Evolutionary conservation across 768 basidiomycete genomes (phyloP), one percentile per base, ranked within the genome.

Genomic region (Leccinum aurantiacum): DNA sequence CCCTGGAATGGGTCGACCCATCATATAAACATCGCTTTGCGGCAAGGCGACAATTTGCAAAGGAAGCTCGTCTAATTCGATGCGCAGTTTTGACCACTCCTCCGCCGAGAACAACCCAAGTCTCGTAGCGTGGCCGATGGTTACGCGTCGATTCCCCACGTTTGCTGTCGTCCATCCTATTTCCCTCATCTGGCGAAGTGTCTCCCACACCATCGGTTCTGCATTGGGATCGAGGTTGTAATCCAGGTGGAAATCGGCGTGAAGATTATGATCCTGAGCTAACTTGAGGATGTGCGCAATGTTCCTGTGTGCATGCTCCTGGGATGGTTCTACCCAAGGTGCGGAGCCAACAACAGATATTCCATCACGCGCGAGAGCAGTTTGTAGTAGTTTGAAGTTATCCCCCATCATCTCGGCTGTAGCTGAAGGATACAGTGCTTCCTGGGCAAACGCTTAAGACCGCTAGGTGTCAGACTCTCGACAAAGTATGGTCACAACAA

Each of bases 21-120:
- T 84, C 82, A 87, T 87, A 74, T 88, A 88, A 66, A 87, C 75
- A 63, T 89, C 86, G 58, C 80, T 86, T 65, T 86, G 84, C 14
- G 83, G 86, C 24, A 88, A 74, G 5, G 82, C 80, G 7, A 88
- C 81, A 52, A 88, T 77, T 59, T 75, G 75, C 53, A 86, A 76
- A 3, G 84, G 81, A 25, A 85, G 75, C 15, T 70, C 74, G 4
- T 73, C 71, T 58, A 67, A 17, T 57, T 75, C 74, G 24, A 66
- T 68, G n/a, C 69, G 71, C 14, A 83, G 76, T 38, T 71, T 70
- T 11, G 66, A 65, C 82, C 85, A 84, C 65, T 86, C 75, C 41
- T 65, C 69, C 5, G 69, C 61, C 6, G 79, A 72, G 68, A 85
- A 81, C 31, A 84, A 64, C 31, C 84, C 79, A 48, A 86, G 77